Evolutionary conservation across 129 eudicot genomes (phyloP), one percentile per base, ranked within the genome.

Genomic region (Flaveria bidentis): DNA sequence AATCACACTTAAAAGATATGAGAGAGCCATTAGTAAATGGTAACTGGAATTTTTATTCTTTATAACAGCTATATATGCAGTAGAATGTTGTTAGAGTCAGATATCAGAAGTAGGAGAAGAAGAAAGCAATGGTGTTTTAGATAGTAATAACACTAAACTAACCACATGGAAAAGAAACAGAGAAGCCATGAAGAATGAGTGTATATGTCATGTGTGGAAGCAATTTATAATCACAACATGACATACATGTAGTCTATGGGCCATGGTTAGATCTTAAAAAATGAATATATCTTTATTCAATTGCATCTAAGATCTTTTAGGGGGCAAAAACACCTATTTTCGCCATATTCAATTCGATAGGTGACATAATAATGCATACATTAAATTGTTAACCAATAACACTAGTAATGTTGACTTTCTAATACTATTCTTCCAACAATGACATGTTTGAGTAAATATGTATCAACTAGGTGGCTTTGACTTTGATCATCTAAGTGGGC

Each of bases 61-160:
- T 9, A 5, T 62, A 56, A 56, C 30, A 50, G n/a, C 18, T 50
- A 56, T 20, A 36, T 36, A 36, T 36, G 7, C 41, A 36, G 12
- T 20, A 18, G 3, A 0, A 18, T 17, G 62, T 56, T 9, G 63
- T 8, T 6, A 22, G 26, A 57, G 33, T 58, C 33, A 45, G 41
- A 36, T 36, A 36, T 36, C 41, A 67, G 71, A 76, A 60, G 20
- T 47, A 39, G 71, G 45, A 42, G 78, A 72, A n/a, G 81, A 56
- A 50, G 52, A 61, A 26, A 72, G 47, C 20, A 73, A 12, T 47
- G 79, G 72, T n/a, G 79, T n/a, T 26, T 23, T 53, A 52, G 73
- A 22, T 18, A 69, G 14, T 70, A 69, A 63, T 36, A 52, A 7
- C 11, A 33, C 39, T 16, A 76, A 77, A 77, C 22, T 16, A 23